These are phyloP conservation scores for Backusella morwellensis DNA, from an alignment of 192 early-diverging fungal genomes.

Conservation along the genomic window DNA sequence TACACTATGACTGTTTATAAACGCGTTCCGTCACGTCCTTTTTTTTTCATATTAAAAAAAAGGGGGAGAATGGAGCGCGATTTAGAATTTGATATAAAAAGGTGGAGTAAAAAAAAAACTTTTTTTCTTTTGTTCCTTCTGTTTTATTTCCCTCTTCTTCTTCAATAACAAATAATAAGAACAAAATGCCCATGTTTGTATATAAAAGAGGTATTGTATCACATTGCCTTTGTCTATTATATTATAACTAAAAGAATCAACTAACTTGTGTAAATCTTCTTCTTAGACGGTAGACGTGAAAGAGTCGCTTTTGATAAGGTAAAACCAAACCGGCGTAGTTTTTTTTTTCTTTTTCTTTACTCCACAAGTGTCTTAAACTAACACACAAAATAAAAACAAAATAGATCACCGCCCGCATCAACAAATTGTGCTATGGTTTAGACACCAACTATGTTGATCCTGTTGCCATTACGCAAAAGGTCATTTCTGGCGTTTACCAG, in stretches of 20 bases:
- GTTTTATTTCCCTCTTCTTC: neutral
- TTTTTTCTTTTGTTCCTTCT: neutral
- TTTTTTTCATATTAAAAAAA: neutral
- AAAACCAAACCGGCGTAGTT: slow-evolving; percentile 1
- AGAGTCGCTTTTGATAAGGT: slow-evolving; percentile 97
- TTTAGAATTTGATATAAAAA: neutral
- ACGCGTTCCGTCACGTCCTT: neutral
- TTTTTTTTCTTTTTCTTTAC: neutral
- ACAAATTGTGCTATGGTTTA: slow-evolving; percentile 95
- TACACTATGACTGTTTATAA: neutral
- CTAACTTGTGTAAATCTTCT: too few species aligned
- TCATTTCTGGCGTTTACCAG: slow-evolving; percentile 79
- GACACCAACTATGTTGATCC: slow-evolving; percentile 96
- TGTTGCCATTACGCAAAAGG: slow-evolving; percentile 92
- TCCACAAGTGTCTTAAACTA: neutral
- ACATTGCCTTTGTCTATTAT: too few species aligned
- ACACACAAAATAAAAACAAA: neutral
- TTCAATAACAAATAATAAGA: neutral
- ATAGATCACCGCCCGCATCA: slow-evolving; percentile 84
- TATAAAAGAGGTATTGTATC: slow-evolving; percentile 37
- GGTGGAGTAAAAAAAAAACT: neutral
- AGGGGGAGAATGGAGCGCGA: neutral
- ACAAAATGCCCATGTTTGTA: slow-evolving; percentile 34
- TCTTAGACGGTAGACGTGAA: slow-evolving; percentile 80
- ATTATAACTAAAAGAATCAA: too few species aligned